Evolutionary conservation across 164 flowering plant genomes (phyloP), one percentile per base, ranked within the genome.

Genomic region (Vitis riparia): DNA sequence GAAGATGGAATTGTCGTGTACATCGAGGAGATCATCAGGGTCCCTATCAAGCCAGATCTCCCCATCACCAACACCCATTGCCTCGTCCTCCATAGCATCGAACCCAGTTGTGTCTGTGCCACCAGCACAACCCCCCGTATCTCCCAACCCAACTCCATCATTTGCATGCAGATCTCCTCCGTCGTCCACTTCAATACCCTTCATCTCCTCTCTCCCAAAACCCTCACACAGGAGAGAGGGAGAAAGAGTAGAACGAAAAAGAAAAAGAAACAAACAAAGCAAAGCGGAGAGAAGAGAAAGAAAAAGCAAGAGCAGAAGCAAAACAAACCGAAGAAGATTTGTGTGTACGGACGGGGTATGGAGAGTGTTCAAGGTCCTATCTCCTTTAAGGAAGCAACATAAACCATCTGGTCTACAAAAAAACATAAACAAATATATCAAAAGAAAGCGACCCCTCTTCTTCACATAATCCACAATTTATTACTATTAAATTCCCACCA

Each of bases 21-120:
- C 79, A 71, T 65, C 79, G 19, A 79, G 63, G 8, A 81, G 71
- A 61, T 78, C 79, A 12, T 79, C 75, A 17, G 67, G 53, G 1
- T 69, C 68, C 17, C 63, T 55, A 11, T 68, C 72, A 37, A 81
- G 77, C 89, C 84, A 86, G 65, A 84, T 71, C 78, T 78, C 81
- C 37, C 68, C 80, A 27, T 63, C 76, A 11, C 58, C 84, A 5
- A 29, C 59, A 11, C 29, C 77, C 19, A 67, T 68, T 1, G 11
- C 70, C 23, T 62, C 76, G 32, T 63, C 76, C 30, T 47, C 55
- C 32, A 61, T 7, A 27, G n/a, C 62, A 23, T 29, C 67, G n/a
- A 58, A 59, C 16, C 44, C 69, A 32, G 37, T 32, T 15, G 48
- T 15, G 53, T 52, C 37, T 12, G 23, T 23, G 27, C 27, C 27